Percentiles rank a stretch among this genome's conserved stretches.
Conservation (phyloP, 371 early-diverging fungal species). For the Choanephora cucurbitarum region DNA sequence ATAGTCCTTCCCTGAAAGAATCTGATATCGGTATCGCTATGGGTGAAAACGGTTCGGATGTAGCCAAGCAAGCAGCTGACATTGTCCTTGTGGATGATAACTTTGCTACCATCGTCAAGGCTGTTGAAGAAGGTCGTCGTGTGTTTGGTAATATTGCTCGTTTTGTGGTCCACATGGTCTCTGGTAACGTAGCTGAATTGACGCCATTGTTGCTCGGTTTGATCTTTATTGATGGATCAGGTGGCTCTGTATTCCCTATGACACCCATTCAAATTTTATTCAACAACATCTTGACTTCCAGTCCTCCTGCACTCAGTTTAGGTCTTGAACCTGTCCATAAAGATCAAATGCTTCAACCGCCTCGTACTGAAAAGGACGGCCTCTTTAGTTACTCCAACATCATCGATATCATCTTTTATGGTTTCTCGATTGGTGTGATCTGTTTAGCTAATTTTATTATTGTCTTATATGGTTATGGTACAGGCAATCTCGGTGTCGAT, state of each 20-base stretch:
- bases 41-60: conserved; percentile 90
- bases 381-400: conserved; percentile 69
- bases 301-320: conserved; percentile 85
- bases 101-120: conserved; percentile 84
- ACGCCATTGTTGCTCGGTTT: conserved; percentile 70
- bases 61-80: conserved; percentile 91
- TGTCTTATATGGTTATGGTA: conserved; percentile 60
- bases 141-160: conserved; percentile 92
- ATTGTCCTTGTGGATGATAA: conserved; percentile 89
- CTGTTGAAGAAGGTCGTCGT: conserved; percentile 83
- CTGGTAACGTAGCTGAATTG: conserved; percentile 83
- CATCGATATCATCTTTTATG: conserved; percentile 75
- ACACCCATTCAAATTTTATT: conserved; percentile 86
- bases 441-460: conserved; percentile 70
- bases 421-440: conserved; percentile 66
- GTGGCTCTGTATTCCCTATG: conserved; percentile 73
- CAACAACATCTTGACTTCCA: conserved; percentile 80
- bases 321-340: conserved; percentile 84
- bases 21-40: conserved; percentile 93
- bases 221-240: conserved; percentile 61
- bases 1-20: conserved; percentile 88
- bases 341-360: conserved; percentile 81
- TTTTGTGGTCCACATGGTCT: conserved; percentile 87
- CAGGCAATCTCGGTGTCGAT: conserved; percentile 58
- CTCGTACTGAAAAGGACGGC: conserved; percentile 69